Conservation (phyloP, 371 early-diverging fungal genomes). For the Capniomyces stellatus region DNA sequence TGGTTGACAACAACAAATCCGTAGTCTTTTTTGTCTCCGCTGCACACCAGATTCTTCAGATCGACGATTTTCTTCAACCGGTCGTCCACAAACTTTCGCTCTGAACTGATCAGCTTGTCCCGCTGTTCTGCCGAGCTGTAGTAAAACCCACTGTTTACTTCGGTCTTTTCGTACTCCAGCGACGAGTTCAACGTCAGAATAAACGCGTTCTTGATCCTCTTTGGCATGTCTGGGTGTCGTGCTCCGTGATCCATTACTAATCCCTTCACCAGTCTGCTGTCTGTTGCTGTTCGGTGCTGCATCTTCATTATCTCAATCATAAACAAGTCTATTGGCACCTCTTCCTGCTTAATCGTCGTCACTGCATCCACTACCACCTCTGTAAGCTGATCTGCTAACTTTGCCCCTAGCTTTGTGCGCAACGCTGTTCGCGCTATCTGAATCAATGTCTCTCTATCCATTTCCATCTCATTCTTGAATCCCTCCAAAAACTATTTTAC, state of each 20-base stretch:
- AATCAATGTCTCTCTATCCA: constrained; percentile 83
- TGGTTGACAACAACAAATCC: constrained; percentile 97
- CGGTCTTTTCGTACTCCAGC: constrained; percentile 99
- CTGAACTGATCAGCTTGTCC: constrained; percentile 95
- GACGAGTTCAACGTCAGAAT: constrained; percentile 96
- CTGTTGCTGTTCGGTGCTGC: constrained; percentile 92
- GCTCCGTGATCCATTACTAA: constrained; percentile 99
- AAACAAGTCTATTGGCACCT: constrained; percentile 88
- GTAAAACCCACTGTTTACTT: constrained; percentile 99
- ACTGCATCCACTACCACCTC: constrained; percentile 96
- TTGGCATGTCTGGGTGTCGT: constrained; percentile 99
- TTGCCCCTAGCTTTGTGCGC: constrained; percentile 85
- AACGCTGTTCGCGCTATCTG: constrained; percentile 89
- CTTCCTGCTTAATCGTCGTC: constrained; percentile 56
- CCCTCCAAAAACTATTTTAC: constrained; percentile 66
- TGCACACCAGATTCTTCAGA: constrained; percentile 86
- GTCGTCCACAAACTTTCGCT: constrained; percentile 91
- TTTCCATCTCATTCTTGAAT: constrained; percentile 48
- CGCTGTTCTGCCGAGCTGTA: constrained; percentile 97
- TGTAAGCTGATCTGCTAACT: constrained; percentile 79
- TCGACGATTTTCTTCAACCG: constrained; percentile 89
- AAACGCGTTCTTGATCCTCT: constrained; percentile 78
- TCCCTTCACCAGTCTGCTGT: constrained; percentile 89
- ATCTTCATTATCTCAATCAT: constrained; percentile 99
- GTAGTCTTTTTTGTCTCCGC: constrained; percentile 52